Percentiles rank a stretch among this genome's conserved stretches.
phyloP scores from a whole-genome alignment of 768 basidiomycete species.

The Calocera viscosa region DNA sequence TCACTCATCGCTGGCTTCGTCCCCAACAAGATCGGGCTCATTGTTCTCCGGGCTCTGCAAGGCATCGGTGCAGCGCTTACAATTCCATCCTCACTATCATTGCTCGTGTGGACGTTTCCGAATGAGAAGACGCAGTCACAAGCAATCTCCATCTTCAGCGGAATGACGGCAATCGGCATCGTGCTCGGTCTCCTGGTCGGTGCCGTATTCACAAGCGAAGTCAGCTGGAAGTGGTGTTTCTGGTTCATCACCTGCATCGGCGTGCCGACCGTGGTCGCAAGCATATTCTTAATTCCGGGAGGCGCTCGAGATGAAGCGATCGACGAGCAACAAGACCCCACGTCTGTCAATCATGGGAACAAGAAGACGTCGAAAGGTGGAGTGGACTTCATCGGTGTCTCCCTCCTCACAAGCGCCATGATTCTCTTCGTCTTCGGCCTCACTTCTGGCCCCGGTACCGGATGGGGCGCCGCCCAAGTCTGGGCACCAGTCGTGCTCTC shows the following conservation, averaged over 20 bases:
- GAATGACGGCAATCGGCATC: slow-evolving; percentile 37
- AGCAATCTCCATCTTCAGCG: slow-evolving; percentile 39
- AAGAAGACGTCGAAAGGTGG: no score
- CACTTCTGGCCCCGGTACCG: slow-evolving; percentile 37
- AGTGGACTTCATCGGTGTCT: not conserved
- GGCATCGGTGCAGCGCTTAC: slow-evolving; percentile 28
- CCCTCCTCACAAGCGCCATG: slow-evolving; percentile 19
- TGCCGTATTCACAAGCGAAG: slow-evolving; percentile 32
- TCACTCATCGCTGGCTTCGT: slow-evolving; percentile 27
- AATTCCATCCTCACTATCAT: slow-evolving; percentile 38
- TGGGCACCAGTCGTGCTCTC: slow-evolving; percentile 38
- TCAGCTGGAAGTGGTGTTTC: slow-evolving; percentile 42
- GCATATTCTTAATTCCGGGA: slow-evolving; percentile 29
- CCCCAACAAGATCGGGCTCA: slow-evolving; percentile 25
- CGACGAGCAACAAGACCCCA: no score
- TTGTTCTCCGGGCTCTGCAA: slow-evolving; percentile 26
- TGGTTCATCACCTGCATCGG: slow-evolving; percentile 35
- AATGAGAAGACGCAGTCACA: slow-evolving; percentile 36
- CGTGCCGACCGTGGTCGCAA: slow-evolving; percentile 25
- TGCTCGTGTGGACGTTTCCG: slow-evolving; percentile 41
- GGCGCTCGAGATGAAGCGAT: not conserved
- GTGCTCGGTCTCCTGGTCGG: slow-evolving; percentile 35
- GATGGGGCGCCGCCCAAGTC: slow-evolving; percentile 39
- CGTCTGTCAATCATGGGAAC: no score
- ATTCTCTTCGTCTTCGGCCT: slow-evolving; percentile 30